Percentiles rank a stretch among this genome's conserved stretches.
Conservation (phyloP, 345 rosid species). For the Brassica juncea region DNA sequence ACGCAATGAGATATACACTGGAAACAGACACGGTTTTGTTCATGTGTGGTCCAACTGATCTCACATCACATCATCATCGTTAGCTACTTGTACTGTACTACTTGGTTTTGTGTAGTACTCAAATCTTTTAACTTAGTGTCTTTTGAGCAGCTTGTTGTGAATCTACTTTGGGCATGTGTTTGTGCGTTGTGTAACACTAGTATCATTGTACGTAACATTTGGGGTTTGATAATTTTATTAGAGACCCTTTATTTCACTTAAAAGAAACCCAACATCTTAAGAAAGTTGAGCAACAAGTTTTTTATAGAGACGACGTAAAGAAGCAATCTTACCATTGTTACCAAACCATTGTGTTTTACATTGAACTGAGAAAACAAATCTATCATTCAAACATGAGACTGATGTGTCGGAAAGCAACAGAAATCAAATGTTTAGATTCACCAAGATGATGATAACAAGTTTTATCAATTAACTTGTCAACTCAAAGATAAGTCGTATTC, state of each 20-base stretch:
- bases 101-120: conserved; percentile 27
- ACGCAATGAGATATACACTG: conserved; percentile 87
- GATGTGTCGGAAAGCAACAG: conserved; percentile 9
- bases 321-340: not conserved
- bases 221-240: conserved; percentile 24
- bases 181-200: conserved; percentile 24
- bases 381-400: conserved; percentile 4
- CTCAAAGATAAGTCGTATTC: not conserved
- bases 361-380: conserved; percentile 12
- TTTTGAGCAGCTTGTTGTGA: conserved; percentile 23
- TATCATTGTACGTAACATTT: conserved; percentile 28
- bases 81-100: conserved; percentile 19
- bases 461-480: not conserved
- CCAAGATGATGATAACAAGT: conserved; percentile 52
- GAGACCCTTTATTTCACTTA: not conserved
- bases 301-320: not conserved
- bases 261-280: not conserved
- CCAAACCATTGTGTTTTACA: not conserved
- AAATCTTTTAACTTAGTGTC: conserved; percentile 13
- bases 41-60: conserved; percentile 89
- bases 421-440: conserved; percentile 33
- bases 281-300: not conserved
- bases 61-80: conserved; percentile 38
- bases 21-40: conserved; percentile 74
- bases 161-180: conserved; percentile 26